Percentiles rank a stretch among this genome's conserved stretches.
phyloP scores from a whole-genome alignment of 495 filamentous ascomycete species.

The Annulohypoxylon moriforme region DNA sequence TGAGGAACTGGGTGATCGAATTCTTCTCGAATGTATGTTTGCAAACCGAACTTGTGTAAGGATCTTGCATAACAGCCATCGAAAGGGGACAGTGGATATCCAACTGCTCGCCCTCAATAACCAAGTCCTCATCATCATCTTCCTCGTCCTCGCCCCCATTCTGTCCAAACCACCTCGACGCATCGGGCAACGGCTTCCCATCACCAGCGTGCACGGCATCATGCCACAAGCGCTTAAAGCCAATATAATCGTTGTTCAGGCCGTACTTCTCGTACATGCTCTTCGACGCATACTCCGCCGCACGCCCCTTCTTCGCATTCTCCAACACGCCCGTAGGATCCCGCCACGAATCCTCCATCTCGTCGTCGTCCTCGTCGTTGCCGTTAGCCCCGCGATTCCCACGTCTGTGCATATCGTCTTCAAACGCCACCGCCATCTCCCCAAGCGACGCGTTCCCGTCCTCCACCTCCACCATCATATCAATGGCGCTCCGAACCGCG shows the following conservation, averaged over 20 bases:
- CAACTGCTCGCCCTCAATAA: conserved; percentile 73
- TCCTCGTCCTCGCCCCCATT: conserved; percentile 50
- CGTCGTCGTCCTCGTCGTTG: conserved; percentile 43
- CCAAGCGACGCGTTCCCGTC: conserved; percentile 56
- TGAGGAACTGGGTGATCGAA: conserved; percentile 75
- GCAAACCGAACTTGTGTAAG: conserved; percentile 80
- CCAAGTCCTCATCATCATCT: conserved; percentile 77
- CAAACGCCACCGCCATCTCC: conserved; percentile 59
- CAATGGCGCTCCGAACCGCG: conserved; percentile 58
- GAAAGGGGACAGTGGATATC: conserved; percentile 87
- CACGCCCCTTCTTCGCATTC: conserved; percentile 50
- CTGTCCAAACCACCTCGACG: conserved; percentile 77
- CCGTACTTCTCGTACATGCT: conserved; percentile 68
- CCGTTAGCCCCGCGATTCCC: conserved; percentile 47
- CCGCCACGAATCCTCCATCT: conserved; percentile 38
- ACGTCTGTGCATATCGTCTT: conserved; percentile 58
- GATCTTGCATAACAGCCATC: conserved; percentile 75
- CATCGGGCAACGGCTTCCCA: conserved; percentile 71
- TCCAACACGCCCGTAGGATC: conserved; percentile 52
- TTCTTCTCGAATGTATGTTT: conserved; percentile 83
- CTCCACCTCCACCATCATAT: conserved; percentile 59
- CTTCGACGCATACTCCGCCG: conserved; percentile 53
- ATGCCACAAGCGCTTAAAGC: conserved; percentile 81
- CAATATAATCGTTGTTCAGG: conserved; percentile 80
- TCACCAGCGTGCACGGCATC: conserved; percentile 76